Evolutionary conservation across 169 alveolate genomes (phyloP), one percentile per base, ranked within the genome.

Genomic region (Plasmodium billcollinsi): DNA sequence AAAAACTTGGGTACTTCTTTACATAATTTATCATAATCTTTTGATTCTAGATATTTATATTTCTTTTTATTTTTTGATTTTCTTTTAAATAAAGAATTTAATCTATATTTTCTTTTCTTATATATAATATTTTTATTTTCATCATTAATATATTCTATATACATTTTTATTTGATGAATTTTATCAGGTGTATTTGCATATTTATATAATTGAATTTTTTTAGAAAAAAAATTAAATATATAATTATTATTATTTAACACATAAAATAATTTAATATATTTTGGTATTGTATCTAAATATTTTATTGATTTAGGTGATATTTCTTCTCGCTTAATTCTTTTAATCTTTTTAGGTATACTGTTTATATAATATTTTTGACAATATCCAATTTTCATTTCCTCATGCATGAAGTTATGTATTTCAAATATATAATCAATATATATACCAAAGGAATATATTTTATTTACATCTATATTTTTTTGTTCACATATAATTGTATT

Each of bases 401-500:
- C 76, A 66, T 49, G 54, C 54, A 78, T 11, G 1, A 78, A 14
- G 4, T 78, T 78, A 18, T 78, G 89, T 3, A 78, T 33, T 66
- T 78, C 89, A 58, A 78, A 78, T 1, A 78, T 78, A 61, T 78
- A 78, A n/a, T 78, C 74, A 14, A 78, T 78, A 6, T 39, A 21
- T 15, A 78, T 50, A 0, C 89, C 89, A 45, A 78, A 78, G 0
- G 89, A 9, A 12, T 78, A 78, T 12, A 78, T 58, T 7, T 78
- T 78, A 26, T 78, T 78, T 0, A 66, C 18, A 29, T 78, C 89
- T 15, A 78, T 65, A 66, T 78, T 78, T 18, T 78, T 78, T 43
- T 78, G 74, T 18, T 78, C 89, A 33, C 89, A 78, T 4, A 78
- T 66, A 33, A 78, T 5, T n/a, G 89, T 78, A 50, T 78, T 78